Conservation (phyloP, 169 alveolate genomes). For the Cardiosporidium cionae region DNA sequence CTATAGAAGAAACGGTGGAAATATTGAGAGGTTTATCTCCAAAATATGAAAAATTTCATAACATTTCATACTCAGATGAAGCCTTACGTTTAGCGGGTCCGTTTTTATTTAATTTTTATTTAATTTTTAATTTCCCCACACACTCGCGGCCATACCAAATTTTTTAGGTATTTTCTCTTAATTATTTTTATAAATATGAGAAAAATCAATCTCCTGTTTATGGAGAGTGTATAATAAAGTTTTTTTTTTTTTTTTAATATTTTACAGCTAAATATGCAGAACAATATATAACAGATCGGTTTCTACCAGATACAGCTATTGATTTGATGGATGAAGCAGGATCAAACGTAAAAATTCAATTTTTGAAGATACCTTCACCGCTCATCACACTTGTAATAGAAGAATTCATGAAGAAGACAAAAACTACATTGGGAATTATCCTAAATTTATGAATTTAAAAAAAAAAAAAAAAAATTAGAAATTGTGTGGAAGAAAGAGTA, state of each 20-base stretch:
- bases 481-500: too few relatives aligned
- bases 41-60: constrained; percentile 69
- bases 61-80: constrained; percentile 62
- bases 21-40: constrained; percentile 66
- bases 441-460: too few relatives aligned
- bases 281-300: constrained; percentile 51
- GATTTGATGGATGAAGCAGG: constrained; percentile 39
- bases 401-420: constrained; percentile 60
- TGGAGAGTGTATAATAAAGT: too few relatives aligned
- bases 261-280: not conserved
- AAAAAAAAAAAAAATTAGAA: too few relatives aligned
- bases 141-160: constrained; percentile 38
- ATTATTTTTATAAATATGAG: too few relatives aligned
- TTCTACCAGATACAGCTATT: constrained; percentile 63
- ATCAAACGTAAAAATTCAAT: constrained; percentile 28
- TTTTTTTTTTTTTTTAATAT: not conserved
- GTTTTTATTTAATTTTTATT: not conserved
- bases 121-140: not conserved
- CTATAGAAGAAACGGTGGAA: constrained; percentile 63
- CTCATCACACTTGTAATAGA: constrained; percentile 53
- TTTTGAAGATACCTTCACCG: constrained; percentile 55
- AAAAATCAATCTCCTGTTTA: constrained; percentile 55
- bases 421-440: too few relatives aligned
- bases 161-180: constrained; percentile 40
- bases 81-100: constrained; percentile 59